These are phyloP conservation scores for Pichia eremophila DNA, from an alignment of 805 yeast species.

Conservation along the genomic window DNA sequence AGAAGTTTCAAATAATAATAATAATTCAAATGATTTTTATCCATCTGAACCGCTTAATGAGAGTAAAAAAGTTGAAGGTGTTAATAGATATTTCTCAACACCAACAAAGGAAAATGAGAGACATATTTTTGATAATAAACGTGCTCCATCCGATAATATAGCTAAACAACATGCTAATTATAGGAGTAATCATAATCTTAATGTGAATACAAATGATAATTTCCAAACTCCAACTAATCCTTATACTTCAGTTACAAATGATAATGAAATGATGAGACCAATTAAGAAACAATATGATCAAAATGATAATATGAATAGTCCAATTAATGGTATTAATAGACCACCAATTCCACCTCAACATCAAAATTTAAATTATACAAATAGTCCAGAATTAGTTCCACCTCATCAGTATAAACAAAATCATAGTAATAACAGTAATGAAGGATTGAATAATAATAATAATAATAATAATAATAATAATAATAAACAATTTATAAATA, in stretches of 20 bases:
- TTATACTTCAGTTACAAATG: not conserved
- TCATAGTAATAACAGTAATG: conserved; percentile 1
- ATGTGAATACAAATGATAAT: too few relatives aligned
- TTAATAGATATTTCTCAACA: not conserved
- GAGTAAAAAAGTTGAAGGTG: too few relatives aligned
- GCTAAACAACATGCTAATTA: conserved; percentile 15
- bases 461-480: conserved; percentile 7
- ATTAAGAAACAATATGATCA: conserved; percentile 5
- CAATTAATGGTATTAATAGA: not conserved
- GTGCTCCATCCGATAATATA: conserved; percentile 22
- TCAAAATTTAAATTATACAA: conserved; percentile 5
- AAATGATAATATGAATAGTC: not conserved
- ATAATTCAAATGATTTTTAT: not conserved
- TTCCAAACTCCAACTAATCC: not conserved
- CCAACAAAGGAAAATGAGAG: not conserved
- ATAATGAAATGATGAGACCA: conserved; percentile 1
- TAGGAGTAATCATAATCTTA: not conserved
- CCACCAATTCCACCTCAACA: conserved; percentile 3
- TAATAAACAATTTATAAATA: not conserved
- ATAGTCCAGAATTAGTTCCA: conserved; percentile 9
- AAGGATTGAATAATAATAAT: not conserved
- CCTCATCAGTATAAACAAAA: conserved; percentile 9
- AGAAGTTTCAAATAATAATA: not conserved
- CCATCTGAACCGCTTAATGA: not conserved
- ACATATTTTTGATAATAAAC: not conserved